Evolutionary conservation across 805 yeast species (phyloP).

Genomic region (Kluyveromyces aestuarii): DNA sequence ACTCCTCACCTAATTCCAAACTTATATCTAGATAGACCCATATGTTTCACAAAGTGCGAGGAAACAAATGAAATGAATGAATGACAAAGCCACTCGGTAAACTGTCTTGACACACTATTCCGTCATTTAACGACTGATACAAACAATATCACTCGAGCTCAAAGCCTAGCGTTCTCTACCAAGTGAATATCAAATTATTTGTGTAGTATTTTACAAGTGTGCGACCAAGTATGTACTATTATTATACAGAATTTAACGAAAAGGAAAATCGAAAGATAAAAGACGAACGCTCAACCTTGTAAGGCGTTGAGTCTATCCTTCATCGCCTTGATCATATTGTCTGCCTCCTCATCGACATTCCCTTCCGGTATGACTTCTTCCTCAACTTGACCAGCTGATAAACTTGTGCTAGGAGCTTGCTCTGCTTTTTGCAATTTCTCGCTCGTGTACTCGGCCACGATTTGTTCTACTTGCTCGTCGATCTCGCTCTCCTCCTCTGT

Average conservation of each 20-base stretch:
- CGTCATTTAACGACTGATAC: too few relatives aligned
- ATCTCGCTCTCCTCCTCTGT: conserved; percentile 59
- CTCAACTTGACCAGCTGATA: conserved; percentile 13
- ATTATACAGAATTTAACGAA: background rate
- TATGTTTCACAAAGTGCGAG: too few relatives aligned
- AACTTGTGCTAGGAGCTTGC: conserved; percentile 27
- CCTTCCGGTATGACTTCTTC: conserved; percentile 34
- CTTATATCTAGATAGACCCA: too few relatives aligned
- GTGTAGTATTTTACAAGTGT: background rate
- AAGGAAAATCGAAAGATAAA: background rate
- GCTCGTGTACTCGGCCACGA: conserved; percentile 38
- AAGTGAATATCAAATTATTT: background rate
- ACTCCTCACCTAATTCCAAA: background rate
- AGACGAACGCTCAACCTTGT: conserved; percentile 38
- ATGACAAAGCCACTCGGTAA: too few relatives aligned
- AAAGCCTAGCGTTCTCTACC: too few relatives aligned
- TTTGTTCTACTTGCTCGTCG: conserved; percentile 53
- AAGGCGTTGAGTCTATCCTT: conserved; percentile 79
- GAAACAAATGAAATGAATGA: too few relatives aligned
- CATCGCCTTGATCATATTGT: conserved; percentile 73
- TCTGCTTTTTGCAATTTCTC: conserved; percentile 35
- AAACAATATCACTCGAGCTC: too few relatives aligned
- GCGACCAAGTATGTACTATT: background rate
- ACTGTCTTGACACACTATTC: too few relatives aligned
- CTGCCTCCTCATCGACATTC: conserved; percentile 53